Base-by-base conservation (phyloP, 495 filamentous ascomycete genomes). In the Trichoderma asperelloides region DNA sequence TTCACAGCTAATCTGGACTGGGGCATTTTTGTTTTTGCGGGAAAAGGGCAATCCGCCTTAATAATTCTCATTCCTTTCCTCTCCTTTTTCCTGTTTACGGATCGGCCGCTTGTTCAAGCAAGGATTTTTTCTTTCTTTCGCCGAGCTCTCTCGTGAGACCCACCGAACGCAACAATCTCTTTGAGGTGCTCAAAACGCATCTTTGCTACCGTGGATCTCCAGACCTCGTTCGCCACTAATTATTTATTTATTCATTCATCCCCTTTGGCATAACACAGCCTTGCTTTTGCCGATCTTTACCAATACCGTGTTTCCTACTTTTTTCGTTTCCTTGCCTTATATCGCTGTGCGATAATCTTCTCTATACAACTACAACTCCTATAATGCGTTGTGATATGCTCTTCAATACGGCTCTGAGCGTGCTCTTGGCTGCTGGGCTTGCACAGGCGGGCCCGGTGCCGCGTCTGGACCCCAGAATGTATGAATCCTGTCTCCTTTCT, bases 111-210 rank as follows among this genome's bases (percentile, higher is more conserved):
- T 37, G 33, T 37, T 37, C 33, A 2, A 37, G 33, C 33, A 7
- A 37, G 9, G 5, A n/a, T n/a, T 8, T 7, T 37, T 37, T 8
- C 33, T 47, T 47, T n/a, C 12, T 47, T 47, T 47, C n/a, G 49
- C 21, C 21, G n/a, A 23, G 21, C 12, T 55, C 49, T n/a, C 2
- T 55, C 9, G 49, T 21, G 16, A 40, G 21, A 25, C 41, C 16
- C 16, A 25, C 49, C 8, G 4, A n/a, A n/a, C 49, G 25, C n/a
- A 25, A 9, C 49, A 25, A 55, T 55, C 64, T 62, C 28, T 45
- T 62, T 65, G 66, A 12, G 51, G 41, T 45, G 63, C 65, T 43
- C 45, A 62, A 63, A 40, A 55, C 40, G 55, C 55, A 27, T 30
- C 7, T 21, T 51, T 51, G 47, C 47, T 51, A n/a, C 2, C 43